Conservation (phyloP, 768 basidiomycete genomes). For the Hygrophoropsis aurantiaca region DNA sequence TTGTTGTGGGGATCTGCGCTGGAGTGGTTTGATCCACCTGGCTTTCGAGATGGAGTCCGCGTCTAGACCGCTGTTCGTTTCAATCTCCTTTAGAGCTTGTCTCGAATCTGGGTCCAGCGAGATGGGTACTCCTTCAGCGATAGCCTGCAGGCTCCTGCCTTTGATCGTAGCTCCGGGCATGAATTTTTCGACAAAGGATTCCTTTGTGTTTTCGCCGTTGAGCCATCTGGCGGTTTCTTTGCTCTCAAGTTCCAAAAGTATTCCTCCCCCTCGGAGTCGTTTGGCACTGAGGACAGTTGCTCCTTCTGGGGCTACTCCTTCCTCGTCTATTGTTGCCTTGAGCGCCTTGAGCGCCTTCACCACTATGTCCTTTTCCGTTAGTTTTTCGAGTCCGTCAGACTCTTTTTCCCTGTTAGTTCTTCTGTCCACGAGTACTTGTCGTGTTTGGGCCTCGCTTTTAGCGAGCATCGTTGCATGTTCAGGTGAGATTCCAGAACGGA, state of each 20-base stretch:
- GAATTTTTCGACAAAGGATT: constrained; percentile 11
- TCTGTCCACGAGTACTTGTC: not conserved
- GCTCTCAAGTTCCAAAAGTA: constrained; percentile 11
- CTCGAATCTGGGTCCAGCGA: constrained; percentile 11
- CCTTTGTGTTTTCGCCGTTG: not conserved
- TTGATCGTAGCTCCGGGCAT: constrained; percentile 9
- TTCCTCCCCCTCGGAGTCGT: constrained; percentile 5
- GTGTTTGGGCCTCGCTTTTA: not conserved
- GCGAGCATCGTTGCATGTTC: not conserved
- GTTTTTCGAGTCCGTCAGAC: not conserved
- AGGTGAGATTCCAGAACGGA: not conserved
- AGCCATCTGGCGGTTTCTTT: constrained; percentile 17
- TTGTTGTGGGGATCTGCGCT: constrained; percentile 13
- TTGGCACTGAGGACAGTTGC: not conserved
- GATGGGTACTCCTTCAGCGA: constrained; percentile 21
- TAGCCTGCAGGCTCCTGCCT: not conserved
- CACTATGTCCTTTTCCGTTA: not conserved
- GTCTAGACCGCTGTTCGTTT: constrained; percentile 11
- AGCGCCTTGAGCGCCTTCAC: not conserved
- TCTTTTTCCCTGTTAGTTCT: no score
- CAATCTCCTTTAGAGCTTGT: constrained; percentile 3
- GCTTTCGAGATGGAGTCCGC: constrained; percentile 9
- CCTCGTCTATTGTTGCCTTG: not conserved
- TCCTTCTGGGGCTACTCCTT: not conserved
- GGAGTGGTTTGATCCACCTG: constrained; percentile 24